Conservation (phyloP, 2,329 filamentous ascomycete genomes). For the Aspergillus aculeatus region DNA sequence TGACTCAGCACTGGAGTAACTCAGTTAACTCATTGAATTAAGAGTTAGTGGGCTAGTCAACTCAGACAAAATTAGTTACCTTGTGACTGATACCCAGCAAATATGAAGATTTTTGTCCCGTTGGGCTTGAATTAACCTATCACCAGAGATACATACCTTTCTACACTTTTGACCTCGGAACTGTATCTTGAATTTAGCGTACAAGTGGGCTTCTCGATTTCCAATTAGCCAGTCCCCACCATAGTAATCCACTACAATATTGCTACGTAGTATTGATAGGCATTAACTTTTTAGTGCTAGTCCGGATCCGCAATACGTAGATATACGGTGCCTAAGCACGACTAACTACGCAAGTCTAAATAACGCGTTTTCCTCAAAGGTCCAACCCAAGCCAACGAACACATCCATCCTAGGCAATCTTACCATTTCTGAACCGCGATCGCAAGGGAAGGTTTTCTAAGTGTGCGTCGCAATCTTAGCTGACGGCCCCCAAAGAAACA, state of each 20-base stretch:
- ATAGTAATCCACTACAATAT: neutral
- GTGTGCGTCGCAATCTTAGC: neutral
- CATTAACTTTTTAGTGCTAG: neutral
- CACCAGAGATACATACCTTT: too few species aligned
- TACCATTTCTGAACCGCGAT: neutral
- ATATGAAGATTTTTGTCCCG: too few species aligned
- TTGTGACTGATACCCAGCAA: too few species aligned
- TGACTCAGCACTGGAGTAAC: constrained; percentile 33
- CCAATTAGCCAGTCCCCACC: constrained; percentile 4
- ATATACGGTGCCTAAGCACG: neutral
- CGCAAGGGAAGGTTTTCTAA: neutral
- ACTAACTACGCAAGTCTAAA: neutral
- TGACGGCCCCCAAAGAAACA: neutral
- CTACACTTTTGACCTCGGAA: too few species aligned
- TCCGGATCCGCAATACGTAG: neutral
- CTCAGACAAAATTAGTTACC: too few species aligned
- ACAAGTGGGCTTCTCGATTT: neutral
- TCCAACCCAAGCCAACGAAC: neutral
- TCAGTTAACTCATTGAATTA: neutral
- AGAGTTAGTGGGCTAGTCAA: neutral
- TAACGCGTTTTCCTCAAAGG: neutral
- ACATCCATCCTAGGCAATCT: neutral
- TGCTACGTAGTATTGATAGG: neutral
- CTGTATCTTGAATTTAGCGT: too few species aligned
- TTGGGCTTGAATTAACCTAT: too few species aligned